phyloP scores from a whole-genome alignment of 495 filamentous ascomycete genomes.

The Parathielavia appendiculata region DNA sequence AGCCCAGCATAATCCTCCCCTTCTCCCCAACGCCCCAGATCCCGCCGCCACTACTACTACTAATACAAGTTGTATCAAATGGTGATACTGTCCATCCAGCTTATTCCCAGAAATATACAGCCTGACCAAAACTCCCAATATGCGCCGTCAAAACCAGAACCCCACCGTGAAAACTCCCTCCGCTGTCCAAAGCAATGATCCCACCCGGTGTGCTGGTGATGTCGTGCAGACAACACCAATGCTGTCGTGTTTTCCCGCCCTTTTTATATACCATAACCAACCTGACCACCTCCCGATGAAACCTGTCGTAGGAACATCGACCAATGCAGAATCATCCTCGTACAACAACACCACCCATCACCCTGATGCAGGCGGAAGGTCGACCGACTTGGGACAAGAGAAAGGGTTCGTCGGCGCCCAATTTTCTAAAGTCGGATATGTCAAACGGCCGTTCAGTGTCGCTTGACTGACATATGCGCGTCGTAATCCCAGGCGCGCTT shows the following conservation, averaged over 20 bases:
- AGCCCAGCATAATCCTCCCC: not conserved
- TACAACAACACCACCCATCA: not conserved
- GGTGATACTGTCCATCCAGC: not conserved
- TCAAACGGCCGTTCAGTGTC: too few species aligned
- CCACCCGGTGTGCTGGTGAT: not conserved
- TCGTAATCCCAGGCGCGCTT: conserved; percentile 72
- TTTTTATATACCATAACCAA: not conserved
- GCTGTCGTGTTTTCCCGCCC: not conserved
- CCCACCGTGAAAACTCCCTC: not conserved
- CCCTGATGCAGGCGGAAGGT: too few species aligned
- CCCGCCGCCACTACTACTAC: not conserved
- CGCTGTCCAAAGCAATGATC: not conserved
- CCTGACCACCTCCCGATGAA: too few species aligned
- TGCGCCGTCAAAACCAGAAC: not conserved
- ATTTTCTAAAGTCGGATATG: too few species aligned
- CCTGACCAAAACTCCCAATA: not conserved
- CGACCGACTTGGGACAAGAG: too few species aligned
- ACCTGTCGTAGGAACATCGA: too few species aligned
- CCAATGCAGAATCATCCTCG: too few species aligned
- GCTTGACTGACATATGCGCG: conserved; percentile 27
- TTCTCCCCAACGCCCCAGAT: not conserved
- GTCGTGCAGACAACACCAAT: not conserved
- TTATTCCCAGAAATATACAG: not conserved
- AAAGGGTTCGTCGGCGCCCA: too few species aligned
- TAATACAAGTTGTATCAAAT: not conserved